Evolutionary conservation across 768 basidiomycete genomes (phyloP).

Genomic region (Phlebiopsis flavidoalba): DNA sequence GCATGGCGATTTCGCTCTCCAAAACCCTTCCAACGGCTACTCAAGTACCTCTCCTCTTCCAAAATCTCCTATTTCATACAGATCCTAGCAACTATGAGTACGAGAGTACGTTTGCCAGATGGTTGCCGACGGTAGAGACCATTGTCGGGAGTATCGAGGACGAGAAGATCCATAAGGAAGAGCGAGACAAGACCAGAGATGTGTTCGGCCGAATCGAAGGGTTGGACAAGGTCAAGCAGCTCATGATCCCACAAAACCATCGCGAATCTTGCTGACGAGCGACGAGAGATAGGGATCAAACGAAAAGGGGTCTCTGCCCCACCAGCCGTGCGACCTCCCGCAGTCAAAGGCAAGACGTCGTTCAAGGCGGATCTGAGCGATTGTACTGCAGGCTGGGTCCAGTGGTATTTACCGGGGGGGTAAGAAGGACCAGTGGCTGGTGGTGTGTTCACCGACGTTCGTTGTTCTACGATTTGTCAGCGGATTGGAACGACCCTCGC

Average conservation of each 20-base stretch:
- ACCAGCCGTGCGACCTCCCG: slow-evolving; percentile 32
- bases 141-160: slow-evolving; percentile 97
- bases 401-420: slow-evolving; percentile 48
- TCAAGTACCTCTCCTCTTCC: slow-evolving; percentile 98
- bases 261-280: slow-evolving; percentile 83
- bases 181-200: slow-evolving; percentile 92
- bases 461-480: slow-evolving; percentile 90
- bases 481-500: slow-evolving; percentile 82
- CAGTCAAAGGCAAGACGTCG: slow-evolving; percentile 76
- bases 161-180: slow-evolving; percentile 95
- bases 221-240: slow-evolving; percentile 86
- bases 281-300: slow-evolving; percentile 37
- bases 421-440: slow-evolving; percentile 90
- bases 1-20: slow-evolving; percentile 89
- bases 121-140: slow-evolving; percentile 95
- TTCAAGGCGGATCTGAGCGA: slow-evolving; percentile 90
- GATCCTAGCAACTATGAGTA: slow-evolving; percentile 98
- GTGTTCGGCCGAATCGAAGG: slow-evolving; percentile 96
- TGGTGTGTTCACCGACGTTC: slow-evolving; percentile 93
- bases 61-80: slow-evolving; percentile 94
- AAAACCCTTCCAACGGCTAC: slow-evolving; percentile 95
- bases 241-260: slow-evolving; percentile 89
- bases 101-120: slow-evolving; percentile 81
- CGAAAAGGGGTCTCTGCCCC: slow-evolving; percentile 27
- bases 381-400: slow-evolving; percentile 59